Percentiles rank a stretch among this genome's conserved stretches.
Conservation (phyloP, 192 early-diverging fungal species). For the Spinellus fusiger region DNA sequence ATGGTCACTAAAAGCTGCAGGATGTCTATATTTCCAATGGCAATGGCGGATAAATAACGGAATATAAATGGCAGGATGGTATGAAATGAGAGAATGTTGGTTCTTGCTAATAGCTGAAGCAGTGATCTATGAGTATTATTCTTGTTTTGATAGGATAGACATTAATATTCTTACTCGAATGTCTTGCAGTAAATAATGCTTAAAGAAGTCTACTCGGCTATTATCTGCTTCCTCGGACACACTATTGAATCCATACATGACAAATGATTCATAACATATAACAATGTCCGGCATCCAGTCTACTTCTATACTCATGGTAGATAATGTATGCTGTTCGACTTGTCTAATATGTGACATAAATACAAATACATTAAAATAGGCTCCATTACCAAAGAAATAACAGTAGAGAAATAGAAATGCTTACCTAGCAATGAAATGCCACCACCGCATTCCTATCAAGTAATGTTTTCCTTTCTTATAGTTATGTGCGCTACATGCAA, state of each 20-base stretch:
- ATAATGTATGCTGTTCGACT: background rate
- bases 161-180: constrained; percentile 6
- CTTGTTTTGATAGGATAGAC: background rate
- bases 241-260: background rate
- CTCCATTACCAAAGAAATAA: background rate
- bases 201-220: background rate
- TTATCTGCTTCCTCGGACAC: background rate
- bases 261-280: background rate
- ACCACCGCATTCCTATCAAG: constrained; percentile 28
- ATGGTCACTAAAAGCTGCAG: constrained; percentile 7
- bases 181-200: constrained; percentile 6
- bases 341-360: background rate
- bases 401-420: background rate
- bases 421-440: constrained; percentile 26
- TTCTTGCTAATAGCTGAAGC: constrained; percentile 9
- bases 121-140: too few species aligned
- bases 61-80: background rate
- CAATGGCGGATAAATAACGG: constrained; percentile 1
- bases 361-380: background rate
- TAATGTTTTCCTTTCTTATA: constrained; percentile 8
- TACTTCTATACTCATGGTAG: background rate
- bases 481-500: constrained; percentile 9
- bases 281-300: constrained; percentile 4
- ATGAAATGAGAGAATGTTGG: constrained; percentile 9
- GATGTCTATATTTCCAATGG: background rate